Conservation (phyloP, 1,284 basidiomycete genomes). For the Cystobasidium sp. region DNA sequence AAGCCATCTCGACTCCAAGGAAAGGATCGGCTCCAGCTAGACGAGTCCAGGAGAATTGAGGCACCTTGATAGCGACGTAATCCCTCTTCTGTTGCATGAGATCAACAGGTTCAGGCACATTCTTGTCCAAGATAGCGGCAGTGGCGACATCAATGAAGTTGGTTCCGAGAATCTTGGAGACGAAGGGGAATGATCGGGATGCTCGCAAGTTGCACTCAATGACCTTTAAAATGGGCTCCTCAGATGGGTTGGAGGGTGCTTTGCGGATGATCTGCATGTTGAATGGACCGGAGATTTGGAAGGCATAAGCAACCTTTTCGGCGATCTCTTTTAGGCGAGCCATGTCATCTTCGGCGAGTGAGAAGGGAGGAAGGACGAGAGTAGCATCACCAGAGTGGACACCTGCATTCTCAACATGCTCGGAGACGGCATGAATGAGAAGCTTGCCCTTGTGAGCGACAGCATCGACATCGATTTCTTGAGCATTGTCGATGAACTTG, state of each 20-base stretch:
- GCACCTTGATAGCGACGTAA: slow-evolving; percentile 96
- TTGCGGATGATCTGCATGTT: slow-evolving; percentile 99
- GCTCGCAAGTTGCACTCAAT: slow-evolving; percentile 99
- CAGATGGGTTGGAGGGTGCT: slow-evolving; percentile 63
- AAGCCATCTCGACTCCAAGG: slow-evolving; percentile 97
- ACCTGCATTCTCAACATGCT: slow-evolving; percentile 98
- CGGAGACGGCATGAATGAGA: slow-evolving; percentile 94
- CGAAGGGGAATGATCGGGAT: slow-evolving; percentile 98
- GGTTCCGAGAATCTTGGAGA: slow-evolving; percentile 93
- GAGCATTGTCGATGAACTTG: slow-evolving; percentile 97
- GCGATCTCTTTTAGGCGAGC: slow-evolving; percentile 88
- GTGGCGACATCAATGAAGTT: slow-evolving; percentile 98
- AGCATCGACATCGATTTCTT: slow-evolving; percentile 98
- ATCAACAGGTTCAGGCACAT: slow-evolving; percentile 92
- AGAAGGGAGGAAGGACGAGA: slow-evolving; percentile 94
- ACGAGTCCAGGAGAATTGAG: slow-evolving; percentile 98
- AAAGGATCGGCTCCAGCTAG: slow-evolving; percentile 92
- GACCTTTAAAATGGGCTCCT: slow-evolving; percentile 81
- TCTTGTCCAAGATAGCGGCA: slow-evolving; percentile 82
- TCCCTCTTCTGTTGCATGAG: slow-evolving; percentile 87
- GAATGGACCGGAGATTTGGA: slow-evolving; percentile 96
- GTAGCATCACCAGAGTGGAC: slow-evolving; percentile 99
- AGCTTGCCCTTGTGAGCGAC: slow-evolving; percentile 93
- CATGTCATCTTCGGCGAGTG: slow-evolving; percentile 76
- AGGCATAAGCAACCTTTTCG: slow-evolving; percentile 90